Percentiles rank a stretch among this genome's conserved stretches.
Conservation (phyloP, 2,329 filamentous ascomycete species). For the Penicillium sp. region DNA sequence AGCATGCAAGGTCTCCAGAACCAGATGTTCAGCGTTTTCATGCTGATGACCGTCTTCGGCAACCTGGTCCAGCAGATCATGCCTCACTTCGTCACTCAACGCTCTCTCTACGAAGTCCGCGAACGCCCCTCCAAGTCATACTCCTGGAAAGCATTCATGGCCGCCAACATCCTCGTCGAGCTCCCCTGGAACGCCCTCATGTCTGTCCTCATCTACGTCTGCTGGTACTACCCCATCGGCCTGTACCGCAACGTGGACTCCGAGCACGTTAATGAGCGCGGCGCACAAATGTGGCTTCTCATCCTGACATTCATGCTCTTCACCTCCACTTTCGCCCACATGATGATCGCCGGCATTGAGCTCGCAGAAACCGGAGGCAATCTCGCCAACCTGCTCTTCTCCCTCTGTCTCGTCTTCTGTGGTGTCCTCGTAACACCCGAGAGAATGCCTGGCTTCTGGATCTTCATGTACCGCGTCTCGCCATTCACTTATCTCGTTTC, state of each 20-base stretch:
- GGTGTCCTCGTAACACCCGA: conserved; percentile 51
- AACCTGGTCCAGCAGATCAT: conserved; percentile 53
- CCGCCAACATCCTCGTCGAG: conserved; percentile 68
- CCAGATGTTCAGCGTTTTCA: conserved; percentile 88
- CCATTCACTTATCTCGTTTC: conserved; percentile 62
- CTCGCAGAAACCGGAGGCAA: conserved; percentile 65
- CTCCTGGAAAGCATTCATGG: conserved; percentile 69
- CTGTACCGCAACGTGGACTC: conserved; percentile 43
- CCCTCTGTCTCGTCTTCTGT: conserved; percentile 59
- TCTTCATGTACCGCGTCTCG: conserved; percentile 69
- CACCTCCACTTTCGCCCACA: conserved; percentile 67
- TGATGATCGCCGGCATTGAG: conserved; percentile 67
- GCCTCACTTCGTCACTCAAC: conserved; percentile 57
- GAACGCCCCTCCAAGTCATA: conserved; percentile 66
- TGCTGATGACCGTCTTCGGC: conserved; percentile 76
- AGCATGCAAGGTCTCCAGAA: conserved; percentile 79
- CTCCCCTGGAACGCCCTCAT: conserved; percentile 63
- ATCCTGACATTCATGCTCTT: conserved; percentile 66
- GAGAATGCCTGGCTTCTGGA: conserved; percentile 68
- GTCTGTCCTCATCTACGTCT: conserved; percentile 60
- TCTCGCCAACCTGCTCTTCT: conserved; percentile 58
- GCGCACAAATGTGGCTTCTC: conserved; percentile 63
- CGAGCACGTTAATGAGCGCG: conserved; percentile 48
- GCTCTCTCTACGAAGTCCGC: conserved; percentile 57
- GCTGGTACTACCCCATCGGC: conserved; percentile 65